Evolutionary conservation across 2,329 filamentous ascomycete genomes (phyloP), one percentile per base, ranked within the genome.

Genomic region (Cercospora citrullina): DNA sequence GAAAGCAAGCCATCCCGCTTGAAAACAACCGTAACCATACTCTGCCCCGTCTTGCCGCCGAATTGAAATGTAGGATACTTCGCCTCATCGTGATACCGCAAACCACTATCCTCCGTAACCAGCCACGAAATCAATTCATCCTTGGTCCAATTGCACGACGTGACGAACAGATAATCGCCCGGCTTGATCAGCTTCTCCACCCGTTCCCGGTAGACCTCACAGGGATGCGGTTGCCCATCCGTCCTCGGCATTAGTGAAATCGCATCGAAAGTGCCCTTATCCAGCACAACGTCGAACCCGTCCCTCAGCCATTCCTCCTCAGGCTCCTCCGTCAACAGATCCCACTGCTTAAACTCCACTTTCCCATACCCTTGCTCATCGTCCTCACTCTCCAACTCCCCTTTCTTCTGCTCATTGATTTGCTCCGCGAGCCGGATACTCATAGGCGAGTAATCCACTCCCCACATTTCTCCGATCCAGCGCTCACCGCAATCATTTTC

Each of bases 141-240:
- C 82, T 95, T 93, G 1, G 94, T 98, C 95, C 95, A 99, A 81
- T 99, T 99, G 79, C 95, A 99, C 80, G 93, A 97, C 64, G 95
- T 98, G 64, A 99, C 87, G 68, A 97, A 80, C 74, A 98, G 87
- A 26, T 92, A 83, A 0, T 92, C 92, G 1, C 89, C 90, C 0
- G 80, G 81, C 73, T 87, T 88, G 62, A 98, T 85, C 71, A 98
- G 84, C 30, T 80, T 81, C 69, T 89, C 82, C 33, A 94, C 89
- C 63, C 88, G 87, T 58, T 85, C 84, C 59, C 87, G 86, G 81
- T 99, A 99, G 3, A 85, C 85, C 78, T 96, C 92, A 77, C 89
- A 91, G 14, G 74, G 74, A 59, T 77, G 72, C n/a, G 61, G 63
- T n/a, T 31, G 31, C 5, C 63, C 65, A 18, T 69, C 64, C 23